Evolutionary conservation across 2,329 filamentous ascomycete genomes (phyloP), one percentile per base, ranked within the genome.

Genomic region (Arthrinium puccinioides): DNA sequence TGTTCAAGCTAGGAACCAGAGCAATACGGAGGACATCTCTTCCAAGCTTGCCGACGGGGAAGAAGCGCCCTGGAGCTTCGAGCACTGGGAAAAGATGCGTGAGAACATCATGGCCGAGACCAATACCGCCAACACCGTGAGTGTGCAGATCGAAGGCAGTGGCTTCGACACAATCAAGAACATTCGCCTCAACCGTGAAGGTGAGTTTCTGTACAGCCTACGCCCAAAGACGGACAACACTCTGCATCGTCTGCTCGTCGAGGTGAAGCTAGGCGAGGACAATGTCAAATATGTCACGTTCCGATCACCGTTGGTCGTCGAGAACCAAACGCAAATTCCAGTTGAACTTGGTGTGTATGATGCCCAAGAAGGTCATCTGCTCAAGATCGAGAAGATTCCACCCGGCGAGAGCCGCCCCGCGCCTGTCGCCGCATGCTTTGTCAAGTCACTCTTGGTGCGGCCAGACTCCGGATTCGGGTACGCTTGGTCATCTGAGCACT

Each of bases 211-310:
- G 16, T 98, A 95, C 64, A 87, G 84, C 35, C 71, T 98, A 31
- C 84, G 87, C 41, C 92, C 94, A 3, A 86, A 88, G 57, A 83
- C 87, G 43, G 84, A 95, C 52, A 76, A 84, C 41, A 74, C 95
- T 3, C 72, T 90, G 45, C 94, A 98, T 58, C 84, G 89, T 16
- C 74, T 98, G 14, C 78, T 97, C 18, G 89, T 97, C 0, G 92
- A 98, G 40, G 84, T 98, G 37, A 87, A 78, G 37, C 72, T 98
- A 18, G 92, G 88, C n/a, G 67, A 78, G 1, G 90, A 98, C 66
- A 97, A 97, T 52, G 86, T 98, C 64, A 98, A 98, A 66, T 94
- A 94, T 57, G 94, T 98, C 53, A 98, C 89, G 2, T 81, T 98
- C 53, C 79, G 92, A 19, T 97, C 90, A 14, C 92, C 92, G 1